These are phyloP conservation scores for Aspergillus taichungensis DNA, from an alignment of 495 filamentous ascomycete species.

Conservation along the genomic window DNA sequence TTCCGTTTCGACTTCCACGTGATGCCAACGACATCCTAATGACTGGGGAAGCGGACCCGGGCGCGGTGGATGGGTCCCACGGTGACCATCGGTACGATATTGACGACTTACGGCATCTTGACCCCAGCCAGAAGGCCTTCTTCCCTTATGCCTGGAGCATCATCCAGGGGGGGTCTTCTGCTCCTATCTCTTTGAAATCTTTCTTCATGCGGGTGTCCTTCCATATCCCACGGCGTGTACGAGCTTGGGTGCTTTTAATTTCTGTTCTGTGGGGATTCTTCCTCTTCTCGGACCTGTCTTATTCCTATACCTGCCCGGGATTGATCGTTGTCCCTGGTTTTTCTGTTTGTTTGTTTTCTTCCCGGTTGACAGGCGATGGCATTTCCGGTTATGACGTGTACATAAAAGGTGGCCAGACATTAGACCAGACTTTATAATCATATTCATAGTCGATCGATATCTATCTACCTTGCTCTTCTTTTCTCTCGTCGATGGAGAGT, in stretches of 20 bases:
- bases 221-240: conserved; percentile 12
- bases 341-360: not conserved
- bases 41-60: conserved; percentile 1
- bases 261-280: conserved; percentile 9
- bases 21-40: conserved; percentile 9
- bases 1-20: conserved; percentile 6
- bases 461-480: not conserved
- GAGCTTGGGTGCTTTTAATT: conserved; percentile 11
- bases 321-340: conserved; percentile 16
- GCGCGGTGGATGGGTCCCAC: conserved; percentile 3
- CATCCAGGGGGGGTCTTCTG: conserved; percentile 5
- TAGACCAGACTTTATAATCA: conserved; percentile 12
- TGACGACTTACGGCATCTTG: conserved; percentile 14
- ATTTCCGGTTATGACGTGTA: conserved; percentile 13
- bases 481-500: conserved; percentile 3
- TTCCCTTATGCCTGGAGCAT: conserved; percentile 28
- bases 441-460: not conserved
- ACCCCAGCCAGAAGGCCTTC: not conserved
- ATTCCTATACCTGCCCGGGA: conserved; percentile 30
- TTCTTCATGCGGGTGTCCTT: conserved; percentile 1
- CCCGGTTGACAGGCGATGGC: not conserved
- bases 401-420: conserved; percentile 13
- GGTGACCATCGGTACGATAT: conserved; percentile 8
- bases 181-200: no score
- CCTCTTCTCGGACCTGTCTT: conserved; percentile 25